A percentile compares a stretch with the other conserved stretches of the same genome.
These are phyloP conservation scores for Lycium ferocissimum DNA, from an alignment of 257 asterid genomes.

Conservation along the genomic window DNA sequence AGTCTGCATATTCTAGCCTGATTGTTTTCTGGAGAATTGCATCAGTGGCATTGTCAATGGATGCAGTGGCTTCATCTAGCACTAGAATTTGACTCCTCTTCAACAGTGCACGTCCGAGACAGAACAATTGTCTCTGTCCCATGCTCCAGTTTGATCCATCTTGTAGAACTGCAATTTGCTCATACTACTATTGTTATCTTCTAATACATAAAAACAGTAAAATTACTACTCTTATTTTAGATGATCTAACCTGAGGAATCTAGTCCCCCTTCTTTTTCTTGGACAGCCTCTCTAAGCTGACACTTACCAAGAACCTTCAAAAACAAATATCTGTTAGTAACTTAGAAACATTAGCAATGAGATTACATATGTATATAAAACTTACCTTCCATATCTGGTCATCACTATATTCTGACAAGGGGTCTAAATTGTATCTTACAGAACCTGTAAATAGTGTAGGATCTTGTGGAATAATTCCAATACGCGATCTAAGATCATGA, in stretches of 20 bases:
- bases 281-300: slow-evolving; percentile 33
- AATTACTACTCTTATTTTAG: background rate
- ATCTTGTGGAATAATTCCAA: slow-evolving; percentile 31
- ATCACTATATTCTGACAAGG: slow-evolving; percentile 23
- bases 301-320: slow-evolving; percentile 31
- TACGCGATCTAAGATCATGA: slow-evolving; percentile 26
- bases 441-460: slow-evolving; percentile 26
- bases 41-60: slow-evolving; percentile 35
- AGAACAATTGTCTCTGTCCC: slow-evolving; percentile 29
- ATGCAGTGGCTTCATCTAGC: slow-evolving; percentile 37
- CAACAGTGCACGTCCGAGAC: slow-evolving; percentile 14
- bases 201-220: background rate
- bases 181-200: background rate
- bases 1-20: background rate
- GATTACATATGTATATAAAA: background rate
- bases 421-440: slow-evolving; percentile 24
- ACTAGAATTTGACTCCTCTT: slow-evolving; percentile 24
- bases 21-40: slow-evolving; percentile 25
- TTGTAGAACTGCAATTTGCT: background rate
- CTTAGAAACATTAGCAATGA: background rate
- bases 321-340: background rate
- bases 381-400: slow-evolving; percentile 35
- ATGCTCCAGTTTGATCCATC: slow-evolving; percentile 30
- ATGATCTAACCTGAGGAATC: slow-evolving; percentile 27
- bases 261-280: slow-evolving; percentile 26